phyloP scores from a whole-genome alignment of 2,329 filamentous ascomycete species.

The Fusarium liriodendri region DNA sequence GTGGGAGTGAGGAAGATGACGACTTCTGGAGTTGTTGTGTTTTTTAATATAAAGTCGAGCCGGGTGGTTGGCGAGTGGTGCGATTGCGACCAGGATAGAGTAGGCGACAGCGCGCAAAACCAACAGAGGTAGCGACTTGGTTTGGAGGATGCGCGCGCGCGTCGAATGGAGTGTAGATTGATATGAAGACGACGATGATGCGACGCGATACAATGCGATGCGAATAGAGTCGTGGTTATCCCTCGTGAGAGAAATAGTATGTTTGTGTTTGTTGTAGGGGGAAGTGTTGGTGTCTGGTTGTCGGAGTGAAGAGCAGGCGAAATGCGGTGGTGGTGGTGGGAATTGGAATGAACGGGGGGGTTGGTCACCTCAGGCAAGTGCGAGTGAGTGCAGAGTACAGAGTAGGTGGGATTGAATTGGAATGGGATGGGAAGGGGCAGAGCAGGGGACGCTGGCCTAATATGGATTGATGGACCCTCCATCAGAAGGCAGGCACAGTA shows the following conservation, averaged over 20 bases:
- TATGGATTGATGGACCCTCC: conserved; percentile 31
- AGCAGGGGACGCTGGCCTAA: conserved; percentile 41
- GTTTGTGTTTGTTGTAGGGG: conserved; percentile 39
- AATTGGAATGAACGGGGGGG: conserved; percentile 41
- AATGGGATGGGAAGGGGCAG: conserved; percentile 35
- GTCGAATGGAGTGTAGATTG: background rate
- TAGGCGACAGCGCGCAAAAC: conserved; percentile 34
- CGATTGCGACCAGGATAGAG: conserved; percentile 36
- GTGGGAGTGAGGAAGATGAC: background rate
- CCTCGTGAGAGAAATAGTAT: conserved; percentile 17
- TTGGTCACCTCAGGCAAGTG: conserved; percentile 27
- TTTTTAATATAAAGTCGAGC: conserved; percentile 9
- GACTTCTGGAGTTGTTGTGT: conserved; percentile 19
- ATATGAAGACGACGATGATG: background rate
- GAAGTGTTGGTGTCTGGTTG: conserved; percentile 31
- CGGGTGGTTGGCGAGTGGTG: conserved; percentile 37
- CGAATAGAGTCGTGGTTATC: conserved; percentile 7
- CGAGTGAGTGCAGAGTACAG: background rate
- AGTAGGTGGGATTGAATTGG: conserved; percentile 21
- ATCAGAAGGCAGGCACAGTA: conserved; percentile 13
- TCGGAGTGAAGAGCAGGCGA: conserved; percentile 37
- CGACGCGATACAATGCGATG: background rate
- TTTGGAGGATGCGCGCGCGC: conserved; percentile 10
- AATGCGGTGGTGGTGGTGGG: conserved; percentile 39
- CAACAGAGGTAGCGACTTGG: background rate